phyloP scores from a whole-genome alignment of 257 asterid species.

The Solanum habrochaites region DNA sequence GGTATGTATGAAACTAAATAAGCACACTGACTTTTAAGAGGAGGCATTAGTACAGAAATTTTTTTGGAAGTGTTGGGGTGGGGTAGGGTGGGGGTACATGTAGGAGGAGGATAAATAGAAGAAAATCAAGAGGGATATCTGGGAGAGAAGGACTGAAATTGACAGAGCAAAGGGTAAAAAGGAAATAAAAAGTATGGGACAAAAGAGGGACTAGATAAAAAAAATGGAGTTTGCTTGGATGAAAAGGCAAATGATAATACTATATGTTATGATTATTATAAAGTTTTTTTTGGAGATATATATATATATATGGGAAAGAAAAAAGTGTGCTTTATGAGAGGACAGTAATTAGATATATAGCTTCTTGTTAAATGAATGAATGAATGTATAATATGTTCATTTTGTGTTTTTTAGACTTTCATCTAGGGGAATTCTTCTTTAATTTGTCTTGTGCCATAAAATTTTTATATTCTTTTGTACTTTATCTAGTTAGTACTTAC shows the following conservation, averaged over 20 bases:
- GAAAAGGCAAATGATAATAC: constrained; percentile 49
- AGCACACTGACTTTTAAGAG: background rate
- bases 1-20: background rate
- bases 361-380: background rate
- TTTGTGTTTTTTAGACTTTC: background rate
- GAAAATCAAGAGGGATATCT: constrained; percentile 66
- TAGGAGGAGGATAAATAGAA: constrained; percentile 32
- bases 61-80: background rate
- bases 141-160: constrained; percentile 96
- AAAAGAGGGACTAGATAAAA: constrained; percentile 62
- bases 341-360: background rate
- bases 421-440: background rate
- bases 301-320: background rate
- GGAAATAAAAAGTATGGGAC: constrained; percentile 68
- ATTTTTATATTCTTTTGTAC: background rate
- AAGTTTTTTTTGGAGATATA: background rate
- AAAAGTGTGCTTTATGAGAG: background rate
- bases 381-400: background rate
- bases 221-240: constrained; percentile 56
- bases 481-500: background rate
- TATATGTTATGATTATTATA: constrained; percentile 12
- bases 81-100: constrained; percentile 33
- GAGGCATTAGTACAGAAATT: background rate
- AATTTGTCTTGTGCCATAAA: background rate
- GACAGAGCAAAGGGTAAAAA: constrained; percentile 53